phyloP scores from a whole-genome alignment of 768 basidiomycete species.

The Kockovaella imperatae region DNA sequence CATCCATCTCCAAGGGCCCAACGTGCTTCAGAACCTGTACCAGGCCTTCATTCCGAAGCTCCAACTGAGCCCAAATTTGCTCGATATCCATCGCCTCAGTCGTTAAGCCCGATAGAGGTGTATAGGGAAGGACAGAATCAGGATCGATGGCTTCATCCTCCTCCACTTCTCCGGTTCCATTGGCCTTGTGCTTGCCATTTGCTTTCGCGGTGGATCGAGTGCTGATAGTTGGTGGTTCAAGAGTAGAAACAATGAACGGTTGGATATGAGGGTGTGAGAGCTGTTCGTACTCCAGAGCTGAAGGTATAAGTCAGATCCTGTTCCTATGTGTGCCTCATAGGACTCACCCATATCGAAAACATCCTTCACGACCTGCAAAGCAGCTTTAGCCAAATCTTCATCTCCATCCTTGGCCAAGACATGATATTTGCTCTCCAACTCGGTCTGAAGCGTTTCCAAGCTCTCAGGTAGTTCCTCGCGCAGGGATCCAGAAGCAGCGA shows the following conservation, averaged over 20 bases:
- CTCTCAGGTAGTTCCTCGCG: slow-evolving; percentile 1
- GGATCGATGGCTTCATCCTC: slow-evolving; percentile 1
- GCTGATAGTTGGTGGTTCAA: slow-evolving; percentile 58
- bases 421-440: slow-evolving; percentile 13
- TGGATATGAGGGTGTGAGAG: slow-evolving; percentile 59
- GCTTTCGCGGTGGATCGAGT: slow-evolving; percentile 48
- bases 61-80: slow-evolving; percentile 90
- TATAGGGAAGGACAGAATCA: slow-evolving; percentile 45
- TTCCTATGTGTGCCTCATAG: no score
- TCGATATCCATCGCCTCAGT: slow-evolving; percentile 71
- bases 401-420: slow-evolving; percentile 35
- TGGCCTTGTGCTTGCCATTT: slow-evolving; percentile 40
- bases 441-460: slow-evolving; percentile 4
- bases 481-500: no score
- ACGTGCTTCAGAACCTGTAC: slow-evolving; percentile 62
- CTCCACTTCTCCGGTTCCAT: background rate
- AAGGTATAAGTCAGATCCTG: slow-evolving; percentile 51
- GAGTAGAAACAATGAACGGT: slow-evolving; percentile 60
- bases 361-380: slow-evolving; percentile 41
- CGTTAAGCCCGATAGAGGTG: slow-evolving; percentile 69
- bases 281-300: slow-evolving; percentile 48
- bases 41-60: slow-evolving; percentile 64
- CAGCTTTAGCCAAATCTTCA: slow-evolving; percentile 22
- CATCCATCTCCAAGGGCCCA: slow-evolving; percentile 49
- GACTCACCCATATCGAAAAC: slow-evolving; percentile 45